Evolutionary conservation across 1,284 basidiomycete species (phyloP).

Genomic region (Thelephora terrestris): DNA sequence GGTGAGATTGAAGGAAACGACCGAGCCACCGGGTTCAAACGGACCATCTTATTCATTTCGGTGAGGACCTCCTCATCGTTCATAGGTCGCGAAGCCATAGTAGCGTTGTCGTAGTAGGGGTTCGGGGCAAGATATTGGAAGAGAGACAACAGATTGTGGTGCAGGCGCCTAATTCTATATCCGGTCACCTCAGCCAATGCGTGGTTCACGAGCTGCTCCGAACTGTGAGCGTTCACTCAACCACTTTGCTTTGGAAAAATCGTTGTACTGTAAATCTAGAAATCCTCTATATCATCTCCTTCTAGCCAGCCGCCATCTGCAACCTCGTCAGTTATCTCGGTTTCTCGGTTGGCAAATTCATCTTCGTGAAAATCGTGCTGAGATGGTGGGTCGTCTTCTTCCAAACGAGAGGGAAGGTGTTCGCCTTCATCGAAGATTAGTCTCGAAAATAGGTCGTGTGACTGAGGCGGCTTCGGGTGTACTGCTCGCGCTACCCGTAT

Average conservation of each 20-base stretch:
- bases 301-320: conserved; percentile 50
- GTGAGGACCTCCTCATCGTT: conserved; percentile 94
- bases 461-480: conserved; percentile 24
- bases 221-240: too few relatives aligned
- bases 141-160: too few relatives aligned
- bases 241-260: too few relatives aligned
- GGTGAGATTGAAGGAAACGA: conserved; percentile 3
- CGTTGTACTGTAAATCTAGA: conserved; percentile 11
- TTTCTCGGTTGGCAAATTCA: conserved; percentile 10
- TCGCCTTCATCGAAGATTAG: conserved; percentile 32
- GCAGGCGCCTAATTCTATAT: too few relatives aligned
- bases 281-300: conserved; percentile 61
- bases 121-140: too few relatives aligned
- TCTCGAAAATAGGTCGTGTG: conserved; percentile 45
- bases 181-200: too few relatives aligned
- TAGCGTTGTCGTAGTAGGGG: conserved; percentile 5
- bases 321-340: conserved; percentile 9
- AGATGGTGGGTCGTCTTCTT: conserved; percentile 26
- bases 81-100: conserved; percentile 59
- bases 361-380: conserved; percentile 19
- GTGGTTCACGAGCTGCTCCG: too few relatives aligned
- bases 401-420: conserved; percentile 23
- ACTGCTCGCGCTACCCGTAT: too few relatives aligned
- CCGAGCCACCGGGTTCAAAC: conserved; percentile 13
- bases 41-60: conserved; percentile 99